phyloP scores from a whole-genome alignment of 140 eudicot genomes.

The Oenanthe javanica region DNA sequence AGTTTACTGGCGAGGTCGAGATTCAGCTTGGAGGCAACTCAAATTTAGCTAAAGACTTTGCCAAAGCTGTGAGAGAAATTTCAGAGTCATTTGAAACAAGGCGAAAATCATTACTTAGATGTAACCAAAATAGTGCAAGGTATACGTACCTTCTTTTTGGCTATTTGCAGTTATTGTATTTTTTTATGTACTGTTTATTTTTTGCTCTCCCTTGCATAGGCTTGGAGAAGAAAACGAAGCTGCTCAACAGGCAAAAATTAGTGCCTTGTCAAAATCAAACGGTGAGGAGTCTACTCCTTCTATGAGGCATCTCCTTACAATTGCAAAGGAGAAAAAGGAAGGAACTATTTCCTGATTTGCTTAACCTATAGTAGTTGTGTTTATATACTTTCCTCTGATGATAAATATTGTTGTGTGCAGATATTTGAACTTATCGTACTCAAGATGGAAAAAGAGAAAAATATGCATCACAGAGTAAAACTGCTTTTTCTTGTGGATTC shows the following conservation, averaged over 20 bases:
- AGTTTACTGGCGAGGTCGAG: conserved; percentile 58
- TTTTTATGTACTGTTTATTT: not conserved
- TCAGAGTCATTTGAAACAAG: conserved; percentile 42
- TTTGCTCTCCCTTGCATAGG: not conserved
- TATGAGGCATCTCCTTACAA: conserved; percentile 68
- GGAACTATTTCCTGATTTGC: conserved; percentile 28
- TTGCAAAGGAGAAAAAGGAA: conserved; percentile 74
- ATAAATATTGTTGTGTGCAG: conserved; percentile 25
- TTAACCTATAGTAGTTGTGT: not conserved
- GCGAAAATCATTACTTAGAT: not conserved
- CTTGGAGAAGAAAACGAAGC: conserved; percentile 14
- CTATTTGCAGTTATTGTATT: not conserved
- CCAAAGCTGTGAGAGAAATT: conserved; percentile 73
- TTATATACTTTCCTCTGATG: not conserved
- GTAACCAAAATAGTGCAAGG: conserved; percentile 37
- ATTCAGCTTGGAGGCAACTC: conserved; percentile 52
- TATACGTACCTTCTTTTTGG: conserved; percentile 14
- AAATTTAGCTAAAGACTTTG: conserved; percentile 52
- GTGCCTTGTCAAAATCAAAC: conserved; percentile 32
- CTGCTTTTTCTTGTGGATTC: conserved; percentile 83
- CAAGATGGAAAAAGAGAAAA: conserved; percentile 70
- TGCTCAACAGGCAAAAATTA: conserved; percentile 20
- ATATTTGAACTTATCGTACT: conserved; percentile 76
- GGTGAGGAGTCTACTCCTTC: conserved; percentile 45
- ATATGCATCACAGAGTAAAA: conserved; percentile 65